These are phyloP conservation scores for Sphagnum magellanicum DNA, from an alignment of 228 moss, liverwort and hornwort species.

Conservation along the genomic window DNA sequence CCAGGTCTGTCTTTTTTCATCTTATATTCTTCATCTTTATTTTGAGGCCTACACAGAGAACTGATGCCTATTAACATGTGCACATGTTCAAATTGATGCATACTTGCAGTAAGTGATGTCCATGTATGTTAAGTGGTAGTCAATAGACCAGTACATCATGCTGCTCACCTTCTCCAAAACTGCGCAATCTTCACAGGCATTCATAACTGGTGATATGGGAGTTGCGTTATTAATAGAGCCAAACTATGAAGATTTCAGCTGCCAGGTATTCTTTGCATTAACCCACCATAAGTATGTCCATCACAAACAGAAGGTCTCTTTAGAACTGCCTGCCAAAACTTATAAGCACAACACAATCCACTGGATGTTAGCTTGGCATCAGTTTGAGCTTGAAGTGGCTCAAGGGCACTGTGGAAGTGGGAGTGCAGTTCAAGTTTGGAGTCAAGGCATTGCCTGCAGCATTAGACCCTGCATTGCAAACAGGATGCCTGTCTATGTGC, in stretches of 20 bases:
- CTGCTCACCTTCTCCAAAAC: not conserved
- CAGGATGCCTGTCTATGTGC: conserved; percentile 86
- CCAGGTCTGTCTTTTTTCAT: conserved; percentile 38
- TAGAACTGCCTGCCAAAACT: too few species aligned
- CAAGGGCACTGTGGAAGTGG: too few species aligned
- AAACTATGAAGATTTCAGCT: conserved; percentile 86
- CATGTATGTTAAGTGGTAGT: too few species aligned
- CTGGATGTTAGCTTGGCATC: too few species aligned
- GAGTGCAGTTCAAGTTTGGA: conserved; percentile 80
- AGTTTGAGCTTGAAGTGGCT: too few species aligned
- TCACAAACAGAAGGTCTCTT: not conserved
- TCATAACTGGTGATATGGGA: conserved; percentile 72
- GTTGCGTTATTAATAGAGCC: conserved; percentile 83
- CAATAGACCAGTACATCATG: too few species aligned
- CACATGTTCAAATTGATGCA: too few species aligned
- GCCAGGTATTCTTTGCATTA: conserved; percentile 47
- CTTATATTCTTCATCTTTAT: too few species aligned
- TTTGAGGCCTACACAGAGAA: too few species aligned
- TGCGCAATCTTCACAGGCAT: conserved; percentile 30
- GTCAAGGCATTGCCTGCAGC: conserved; percentile 60
- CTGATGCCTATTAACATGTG: too few species aligned
- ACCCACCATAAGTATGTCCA: not conserved
- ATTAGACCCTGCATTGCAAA: conserved; percentile 70
- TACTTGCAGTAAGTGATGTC: too few species aligned
- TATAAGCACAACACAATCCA: too few species aligned